Base-by-base conservation (phyloP, 2,329 filamentous ascomycete species). In the Trichoderma endophyticum region DNA sequence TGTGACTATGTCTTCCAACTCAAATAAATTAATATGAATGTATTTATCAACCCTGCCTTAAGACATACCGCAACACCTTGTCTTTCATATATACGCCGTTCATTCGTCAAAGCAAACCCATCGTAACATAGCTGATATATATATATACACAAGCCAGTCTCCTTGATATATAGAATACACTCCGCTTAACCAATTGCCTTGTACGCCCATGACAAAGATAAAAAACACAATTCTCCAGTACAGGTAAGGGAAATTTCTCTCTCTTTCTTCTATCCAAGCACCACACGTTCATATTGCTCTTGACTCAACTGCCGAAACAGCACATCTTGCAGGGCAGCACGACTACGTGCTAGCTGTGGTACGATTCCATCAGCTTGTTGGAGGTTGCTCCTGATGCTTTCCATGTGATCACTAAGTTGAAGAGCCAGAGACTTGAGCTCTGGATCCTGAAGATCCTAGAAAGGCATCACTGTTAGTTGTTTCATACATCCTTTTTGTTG, bases 321-420 rank as follows among this genome's bases (percentile, higher is more conserved):
- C 43, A 86, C 82, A 15, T 82, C 82, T 75, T 85, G 85, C 67
- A 90, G 75, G 4, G 85, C 83, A 2, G 86, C 87, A 64, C 81
- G 82, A 74, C 83, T 87, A 70, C 80, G 83, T 21, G 75, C 78
- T 18, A 90, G 84, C 39, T 85, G 84, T 1, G 86, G 85, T 6
- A 84, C 75, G 4, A 90, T 81, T 7, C 84, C 86, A 1, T 86
- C 84, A 15, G 88, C 84, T 79, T 89, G 88, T 71, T 83, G 80
- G 51, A 89, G 80, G 75, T 90, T 90, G 57, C 81, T 81, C 70
- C 80, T 82, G 77, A 90, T 85, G 75, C 86, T 89, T 73, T 89
- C 86, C 80, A 89, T 85, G 74, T 90, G 88, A 67, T 79, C 87
- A 12, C 82, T 81, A 21, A 90, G 82, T 77, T 89, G 86, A 18